Evolutionary conservation across 768 basidiomycete genomes (phyloP).

Genomic region (Mycena pura): DNA sequence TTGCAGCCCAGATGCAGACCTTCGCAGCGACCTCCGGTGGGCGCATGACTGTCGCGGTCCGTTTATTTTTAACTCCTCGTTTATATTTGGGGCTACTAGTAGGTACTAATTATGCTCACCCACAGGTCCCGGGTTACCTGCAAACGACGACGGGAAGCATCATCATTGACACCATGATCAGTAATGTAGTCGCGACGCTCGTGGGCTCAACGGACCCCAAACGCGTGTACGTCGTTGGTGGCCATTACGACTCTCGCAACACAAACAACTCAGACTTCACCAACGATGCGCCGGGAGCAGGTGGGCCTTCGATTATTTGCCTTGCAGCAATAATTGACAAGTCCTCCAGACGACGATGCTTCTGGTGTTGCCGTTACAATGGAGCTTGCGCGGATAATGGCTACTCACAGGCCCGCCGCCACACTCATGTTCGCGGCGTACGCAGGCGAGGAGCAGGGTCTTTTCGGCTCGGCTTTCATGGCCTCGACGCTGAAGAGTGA

Average conservation of each 20-base stretch:
- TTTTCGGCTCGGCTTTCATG: constrained; percentile 55
- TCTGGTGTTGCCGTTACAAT: constrained; percentile 63
- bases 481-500: constrained; percentile 49
- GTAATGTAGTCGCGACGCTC: constrained; percentile 59
- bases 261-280: constrained; percentile 46
- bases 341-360: constrained; percentile 50
- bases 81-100: neutral
- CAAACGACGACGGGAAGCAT: constrained; percentile 46
- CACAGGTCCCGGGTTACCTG: constrained; percentile 47
- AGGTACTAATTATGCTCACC: neutral
- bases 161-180: constrained; percentile 52
- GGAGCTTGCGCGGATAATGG: constrained; percentile 59
- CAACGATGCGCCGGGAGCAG: constrained; percentile 56
- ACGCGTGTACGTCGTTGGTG: constrained; percentile 58
- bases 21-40: constrained; percentile 47
- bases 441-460: constrained; percentile 57
- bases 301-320: neutral
- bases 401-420: constrained; percentile 51
- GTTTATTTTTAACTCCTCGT: neutral
- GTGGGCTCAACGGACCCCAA: constrained; percentile 54
- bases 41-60: constrained; percentile 48
- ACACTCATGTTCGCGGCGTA: constrained; percentile 58
- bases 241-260: constrained; percentile 61
- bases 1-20: constrained; percentile 51
- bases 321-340: neutral